phyloP scores from a whole-genome alignment of 106 monocot genomes.

The Ottelia alismoides region DNA sequence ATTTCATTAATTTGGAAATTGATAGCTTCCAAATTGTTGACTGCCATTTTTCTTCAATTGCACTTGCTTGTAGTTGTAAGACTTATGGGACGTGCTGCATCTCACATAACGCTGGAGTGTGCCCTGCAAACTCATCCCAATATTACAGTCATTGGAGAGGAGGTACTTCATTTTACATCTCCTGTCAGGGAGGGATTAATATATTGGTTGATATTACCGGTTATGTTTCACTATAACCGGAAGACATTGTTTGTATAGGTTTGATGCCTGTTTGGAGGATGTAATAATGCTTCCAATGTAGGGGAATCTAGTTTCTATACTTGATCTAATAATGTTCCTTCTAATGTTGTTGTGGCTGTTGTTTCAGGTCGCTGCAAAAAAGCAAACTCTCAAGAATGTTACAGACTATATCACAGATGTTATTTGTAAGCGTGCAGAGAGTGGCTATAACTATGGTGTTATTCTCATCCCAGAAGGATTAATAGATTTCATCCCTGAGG shows the following conservation, averaged over 20 bases:
- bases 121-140: slow-evolving; percentile 97
- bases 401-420: slow-evolving; percentile 91
- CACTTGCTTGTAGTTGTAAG: slow-evolving; percentile 66
- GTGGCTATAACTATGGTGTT: slow-evolving; percentile 94
- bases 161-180: slow-evolving; percentile 29
- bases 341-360: too few relatives aligned
- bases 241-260: too few relatives aligned
- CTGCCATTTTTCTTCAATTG: background rate
- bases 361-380: slow-evolving; percentile 67
- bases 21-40: too few relatives aligned
- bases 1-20: too few relatives aligned
- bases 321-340: too few relatives aligned
- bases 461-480: slow-evolving; percentile 98
- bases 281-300: too few relatives aligned
- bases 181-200: too few relatives aligned
- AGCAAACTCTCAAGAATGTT: slow-evolving; percentile 85
- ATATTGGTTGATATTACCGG: too few relatives aligned
- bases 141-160: slow-evolving; percentile 93
- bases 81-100: slow-evolving; percentile 99
- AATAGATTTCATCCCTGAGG: slow-evolving; percentile 99
- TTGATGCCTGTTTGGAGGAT: too few relatives aligned
- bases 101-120: slow-evolving; percentile 97
- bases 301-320: too few relatives aligned
- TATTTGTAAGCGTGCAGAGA: slow-evolving; percentile 81
- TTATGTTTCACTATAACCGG: too few relatives aligned